Evolutionary conservation across 148 eudicot genomes (phyloP).

Genomic region (Camellia granthamiana): DNA sequence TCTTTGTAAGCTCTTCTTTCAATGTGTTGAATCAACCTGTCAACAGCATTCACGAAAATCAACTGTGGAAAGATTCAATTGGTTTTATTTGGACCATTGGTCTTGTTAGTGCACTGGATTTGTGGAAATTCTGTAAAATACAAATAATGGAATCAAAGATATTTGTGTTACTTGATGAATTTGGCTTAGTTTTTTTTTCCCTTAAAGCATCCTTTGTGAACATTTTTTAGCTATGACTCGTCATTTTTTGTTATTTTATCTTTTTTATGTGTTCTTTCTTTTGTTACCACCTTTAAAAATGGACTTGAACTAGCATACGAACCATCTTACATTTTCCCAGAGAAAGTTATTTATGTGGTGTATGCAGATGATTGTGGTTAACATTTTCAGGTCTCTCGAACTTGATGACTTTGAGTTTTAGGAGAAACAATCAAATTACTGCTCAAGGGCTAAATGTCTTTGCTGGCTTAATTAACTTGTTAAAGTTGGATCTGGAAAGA

Average conservation of each 20-base stretch:
- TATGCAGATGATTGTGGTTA: not conserved
- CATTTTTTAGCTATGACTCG: not conserved
- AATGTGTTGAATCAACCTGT: not conserved
- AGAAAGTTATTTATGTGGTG: not conserved
- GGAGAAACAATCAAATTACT: conserved; percentile 56
- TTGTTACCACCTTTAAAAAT: not conserved
- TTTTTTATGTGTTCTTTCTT: too few species aligned
- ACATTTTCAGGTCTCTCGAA: conserved; percentile 55
- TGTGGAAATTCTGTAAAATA: not conserved
- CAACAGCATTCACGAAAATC: not conserved
- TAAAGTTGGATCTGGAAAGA: conserved; percentile 78
- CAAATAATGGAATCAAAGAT: not conserved
- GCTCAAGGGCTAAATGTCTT: conserved; percentile 65
- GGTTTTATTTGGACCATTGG: not conserved
- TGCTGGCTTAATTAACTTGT: conserved; percentile 55
- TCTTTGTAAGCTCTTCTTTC: not conserved
- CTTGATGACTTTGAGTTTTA: conserved; percentile 57
- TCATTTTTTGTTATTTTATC: too few species aligned
- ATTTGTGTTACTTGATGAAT: not conserved
- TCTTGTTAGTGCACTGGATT: conserved; percentile 1
- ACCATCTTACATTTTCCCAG: not conserved
- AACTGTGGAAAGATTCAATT: not conserved
- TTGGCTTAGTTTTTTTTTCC: not conserved
- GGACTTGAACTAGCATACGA: conserved; percentile 1
- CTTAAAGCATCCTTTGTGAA: not conserved